Base-by-base conservation (phyloP, 768 basidiomycete species). In the Hemileccinum impolitum region DNA sequence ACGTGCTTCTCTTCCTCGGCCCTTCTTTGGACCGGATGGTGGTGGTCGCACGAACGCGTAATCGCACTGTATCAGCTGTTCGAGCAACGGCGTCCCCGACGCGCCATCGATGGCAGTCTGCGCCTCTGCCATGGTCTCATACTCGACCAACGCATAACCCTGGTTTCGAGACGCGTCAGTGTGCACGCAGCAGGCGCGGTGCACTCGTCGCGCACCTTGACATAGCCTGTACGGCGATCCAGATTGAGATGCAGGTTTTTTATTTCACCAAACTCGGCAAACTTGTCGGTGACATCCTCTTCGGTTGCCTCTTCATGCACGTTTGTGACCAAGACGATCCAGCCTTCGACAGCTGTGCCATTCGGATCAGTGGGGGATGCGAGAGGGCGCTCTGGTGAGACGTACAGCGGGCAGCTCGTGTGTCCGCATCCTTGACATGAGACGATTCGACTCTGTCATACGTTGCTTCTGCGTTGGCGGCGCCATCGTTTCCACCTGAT, bases 281-380 rank as follows among this genome's bases (percentile, higher is more conserved):
- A 99, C 64, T 94, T 91, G 74, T 99, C 96, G 38, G 82, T 86
- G 13, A 99, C 78, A 59, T 99, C 96, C 64, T 99, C 96, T 64
- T 99, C 96, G 0, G 93, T 94, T 6, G 96, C 90, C 67, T 99
- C 96, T 69, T 98, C 96, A 63, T 99, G 95, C 7, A 99, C 90
- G 56, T 90, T 90, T 31, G 93, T 96, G 43, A 95, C 92, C 46
- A 98, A 77, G 39, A 99, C 90, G 48, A 99, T 97, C 94, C 95
- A 99, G 41, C 95, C 95, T 68, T 99, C 95, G 11, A 99, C 93
- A 44, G 95, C 95, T 99, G 64, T 43, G 55, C 40, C 49, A 51
- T 50, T 41, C 48, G 39, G n/a, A 48, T 63, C 30, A 53, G 48
- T 15, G 26, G 18, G 19, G 32, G 18, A 19, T 44, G 39, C 38